Evolutionary conservation across 495 filamentous ascomycete genomes (phyloP), one percentile per base, ranked within the genome.

Genomic region (Chaetomium cochliodes): DNA sequence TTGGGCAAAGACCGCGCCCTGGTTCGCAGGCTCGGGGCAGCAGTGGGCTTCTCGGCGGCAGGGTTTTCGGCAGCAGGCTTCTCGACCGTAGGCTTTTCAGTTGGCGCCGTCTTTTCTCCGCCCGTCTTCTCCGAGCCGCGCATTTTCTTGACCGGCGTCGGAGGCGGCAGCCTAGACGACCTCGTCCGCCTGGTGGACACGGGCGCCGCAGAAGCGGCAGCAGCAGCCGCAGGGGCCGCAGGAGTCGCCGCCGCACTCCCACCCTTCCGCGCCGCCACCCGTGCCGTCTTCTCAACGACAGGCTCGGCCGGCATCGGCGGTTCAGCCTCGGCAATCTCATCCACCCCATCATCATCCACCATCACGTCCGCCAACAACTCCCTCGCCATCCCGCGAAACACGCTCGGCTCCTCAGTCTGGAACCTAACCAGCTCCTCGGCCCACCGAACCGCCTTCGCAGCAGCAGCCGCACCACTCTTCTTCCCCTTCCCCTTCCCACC

Each of bases 361-460:
- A 51, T 26, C 18, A 58, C 66, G 53, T 64, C 56, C 4, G 46
- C 51, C 56, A 60, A 15, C 28, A 52, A 18, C 18, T 33, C n/a
- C 15, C 55, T 50, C 16, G 62, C 42, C 28, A 58, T 22, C 0
- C 47, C 47, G 20, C 25, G 8, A 22, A 58, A 47, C 41, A 57
- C 52, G 12, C 30, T 46, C 16, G 33, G 39, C n/a, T 54, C 51
- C 23, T 67, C 69, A 0, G 64, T 64, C 54, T 74, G 74, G 54
- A 52, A 70, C 30, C 63, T 66, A 49, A 70, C 72, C 61, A 76
- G 60, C 28, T 69, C 64, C 51, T 73, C 72, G 8, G 65, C 72
- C 72, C 72, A 76, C 2, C 66, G 51, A 2, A 76, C 74, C 28
- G 58, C 63, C 67, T 75, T 77, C 33, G 28, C 28, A 2, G 28